A percentile compares a stretch with the other conserved stretches of the same genome.
Conservation (phyloP, 2,329 filamentous ascomycete species). For the Botrytis porri region DNA sequence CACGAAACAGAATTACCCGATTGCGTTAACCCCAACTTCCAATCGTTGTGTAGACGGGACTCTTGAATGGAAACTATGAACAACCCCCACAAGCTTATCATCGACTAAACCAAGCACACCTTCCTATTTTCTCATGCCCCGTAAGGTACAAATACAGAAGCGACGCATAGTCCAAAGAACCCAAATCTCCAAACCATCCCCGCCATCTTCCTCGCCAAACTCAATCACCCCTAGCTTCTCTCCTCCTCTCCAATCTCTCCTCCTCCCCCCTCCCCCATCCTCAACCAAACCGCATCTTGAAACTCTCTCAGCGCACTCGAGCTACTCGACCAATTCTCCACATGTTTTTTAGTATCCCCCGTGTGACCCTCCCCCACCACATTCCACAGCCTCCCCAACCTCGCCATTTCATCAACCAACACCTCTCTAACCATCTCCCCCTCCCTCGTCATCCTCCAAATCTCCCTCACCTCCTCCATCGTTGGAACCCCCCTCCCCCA, state of each 20-base stretch:
- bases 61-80: not conserved
- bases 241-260: not conserved
- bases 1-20: accelerated
- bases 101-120: accelerated
- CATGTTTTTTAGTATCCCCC: not conserved
- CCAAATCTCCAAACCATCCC: not conserved
- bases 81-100: not conserved
- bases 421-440: not conserved
- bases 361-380: not conserved
- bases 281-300: not conserved
- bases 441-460: not conserved
- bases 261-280: too few relatives aligned
- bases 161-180: not conserved
- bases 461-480: not conserved
- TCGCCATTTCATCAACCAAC: not conserved
- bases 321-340: not conserved
- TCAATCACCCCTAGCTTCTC: not conserved
- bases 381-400: not conserved
- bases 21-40: accelerated
- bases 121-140: not conserved
- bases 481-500: not conserved
- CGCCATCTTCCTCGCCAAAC: not conserved
- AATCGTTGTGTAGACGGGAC: accelerated
- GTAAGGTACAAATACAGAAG: accelerated
- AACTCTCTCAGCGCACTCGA: not conserved